A percentile compares a stretch with the other conserved stretches of the same genome.
Conservation (phyloP, 2,329 filamentous ascomycete genomes). For the Onygenales sp. region DNA sequence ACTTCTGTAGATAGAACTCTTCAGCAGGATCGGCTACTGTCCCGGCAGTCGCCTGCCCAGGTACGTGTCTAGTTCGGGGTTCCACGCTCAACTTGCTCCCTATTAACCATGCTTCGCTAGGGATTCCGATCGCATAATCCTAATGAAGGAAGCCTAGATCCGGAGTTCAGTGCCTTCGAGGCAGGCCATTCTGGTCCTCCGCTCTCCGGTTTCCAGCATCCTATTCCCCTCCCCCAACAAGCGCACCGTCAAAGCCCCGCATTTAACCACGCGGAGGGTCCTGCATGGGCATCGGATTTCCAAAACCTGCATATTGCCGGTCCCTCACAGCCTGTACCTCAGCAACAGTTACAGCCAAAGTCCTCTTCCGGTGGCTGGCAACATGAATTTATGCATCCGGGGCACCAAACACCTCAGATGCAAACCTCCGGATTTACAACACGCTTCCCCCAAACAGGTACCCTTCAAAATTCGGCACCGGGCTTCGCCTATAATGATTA, state of each 20-base stretch:
- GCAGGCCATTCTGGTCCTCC: conserved; percentile 22
- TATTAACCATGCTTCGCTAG: conserved; percentile 29
- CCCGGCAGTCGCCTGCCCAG: conserved; percentile 45
- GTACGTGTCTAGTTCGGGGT: conserved; percentile 30
- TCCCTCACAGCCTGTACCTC: conserved; percentile 34
- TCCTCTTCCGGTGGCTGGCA: conserved; percentile 44
- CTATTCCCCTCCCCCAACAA: conserved; percentile 19
- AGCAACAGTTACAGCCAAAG: conserved; percentile 37
- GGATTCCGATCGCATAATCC: conserved; percentile 53
- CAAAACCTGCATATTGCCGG: conserved; percentile 34
- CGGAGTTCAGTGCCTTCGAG: conserved; percentile 63
- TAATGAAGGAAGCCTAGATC: conserved; percentile 48
- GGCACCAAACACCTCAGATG: conserved; percentile 17
- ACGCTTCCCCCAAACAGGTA: conserved; percentile 12
- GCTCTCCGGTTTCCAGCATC: conserved; percentile 30
- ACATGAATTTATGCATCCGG: conserved; percentile 46
- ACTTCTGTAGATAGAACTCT: conserved; percentile 57
- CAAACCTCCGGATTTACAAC: conserved; percentile 11
- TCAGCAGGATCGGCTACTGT: conserved; percentile 60
- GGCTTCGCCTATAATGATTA: too few species aligned
- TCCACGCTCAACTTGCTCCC: neutral
- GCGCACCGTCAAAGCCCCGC: conserved; percentile 12
- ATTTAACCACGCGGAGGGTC: conserved; percentile 13
- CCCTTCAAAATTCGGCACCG: conserved; percentile 15
- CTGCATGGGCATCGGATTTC: conserved; percentile 39